A percentile compares a stretch with the other conserved stretches of the same genome.
phyloP scores from a whole-genome alignment of 108 stramenopile genomes.

The Cyclotella baltica region DNA sequence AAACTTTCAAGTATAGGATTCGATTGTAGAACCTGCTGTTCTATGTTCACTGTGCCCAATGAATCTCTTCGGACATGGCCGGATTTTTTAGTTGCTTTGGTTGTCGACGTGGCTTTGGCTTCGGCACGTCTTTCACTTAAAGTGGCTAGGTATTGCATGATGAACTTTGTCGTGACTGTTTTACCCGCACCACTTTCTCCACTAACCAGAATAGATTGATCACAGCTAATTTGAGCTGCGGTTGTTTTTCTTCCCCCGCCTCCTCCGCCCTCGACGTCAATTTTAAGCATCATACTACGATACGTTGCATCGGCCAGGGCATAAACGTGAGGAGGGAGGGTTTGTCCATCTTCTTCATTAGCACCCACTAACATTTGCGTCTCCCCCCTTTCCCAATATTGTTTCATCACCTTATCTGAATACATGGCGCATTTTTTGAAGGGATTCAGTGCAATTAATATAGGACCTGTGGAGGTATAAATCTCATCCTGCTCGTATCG shows the following conservation, averaged over 20 bases:
- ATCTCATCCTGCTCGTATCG: constrained; percentile 82
- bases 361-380: constrained; percentile 26
- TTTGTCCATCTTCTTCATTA: constrained; percentile 3
- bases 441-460: constrained; percentile 95
- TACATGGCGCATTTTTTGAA: constrained; percentile 83
- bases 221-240: constrained; percentile 6
- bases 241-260: not conserved
- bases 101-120: constrained; percentile 20
- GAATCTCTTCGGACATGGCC: constrained; percentile 1
- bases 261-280: constrained; percentile 31
- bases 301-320: constrained; percentile 92
- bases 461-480: constrained; percentile 94
- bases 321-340: constrained; percentile 95
- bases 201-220: constrained; percentile 82
- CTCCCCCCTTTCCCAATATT: constrained; percentile 74
- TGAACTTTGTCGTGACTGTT: constrained; percentile 97
- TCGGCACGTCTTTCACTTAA: constrained; percentile 73
- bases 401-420: constrained; percentile 71
- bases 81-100: constrained; percentile 6
- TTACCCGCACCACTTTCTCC: constrained; percentile 98
- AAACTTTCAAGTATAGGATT: constrained; percentile 98
- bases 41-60: constrained; percentile 59
- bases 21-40: constrained; percentile 88
- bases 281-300: constrained; percentile 85
- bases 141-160: constrained; percentile 94